phyloP scores from a whole-genome alignment of 2,329 filamentous ascomycete genomes.

The Sporothrix brunneoviolacea region DNA sequence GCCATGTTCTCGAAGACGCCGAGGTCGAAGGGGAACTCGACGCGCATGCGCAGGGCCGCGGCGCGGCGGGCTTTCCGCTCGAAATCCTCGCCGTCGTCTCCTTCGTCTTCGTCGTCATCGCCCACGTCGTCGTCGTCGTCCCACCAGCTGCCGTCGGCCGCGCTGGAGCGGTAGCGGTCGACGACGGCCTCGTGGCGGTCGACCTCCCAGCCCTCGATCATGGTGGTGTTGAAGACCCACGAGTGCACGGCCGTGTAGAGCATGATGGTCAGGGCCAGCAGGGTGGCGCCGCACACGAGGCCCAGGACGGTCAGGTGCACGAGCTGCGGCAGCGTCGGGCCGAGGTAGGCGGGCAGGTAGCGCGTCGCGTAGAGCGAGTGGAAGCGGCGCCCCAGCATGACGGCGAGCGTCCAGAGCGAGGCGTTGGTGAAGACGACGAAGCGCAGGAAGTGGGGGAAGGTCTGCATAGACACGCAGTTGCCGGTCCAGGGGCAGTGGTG shows the following conservation, averaged over 20 bases:
- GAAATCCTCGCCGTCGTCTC: slow-evolving; percentile 27
- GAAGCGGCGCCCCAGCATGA: slow-evolving; percentile 54
- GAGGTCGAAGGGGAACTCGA: slow-evolving; percentile 79
- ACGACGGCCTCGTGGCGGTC: slow-evolving; percentile 56
- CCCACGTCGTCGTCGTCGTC: slow-evolving; percentile 25
- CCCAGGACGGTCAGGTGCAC: slow-evolving; percentile 54
- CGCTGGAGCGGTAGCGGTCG: slow-evolving; percentile 33
- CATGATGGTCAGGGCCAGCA: slow-evolving; percentile 58
- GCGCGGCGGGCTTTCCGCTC: slow-evolving; percentile 29
- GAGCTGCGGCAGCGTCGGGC: slow-evolving; percentile 55
- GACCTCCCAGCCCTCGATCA: slow-evolving; percentile 73
- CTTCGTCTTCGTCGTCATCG: slow-evolving; percentile 25
- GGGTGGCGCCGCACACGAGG: slow-evolving; percentile 50
- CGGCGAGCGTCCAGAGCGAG: slow-evolving; percentile 55
- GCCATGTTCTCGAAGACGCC: slow-evolving; percentile 67
- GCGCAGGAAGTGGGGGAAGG: slow-evolving; percentile 75
- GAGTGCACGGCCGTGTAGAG: slow-evolving; percentile 55
- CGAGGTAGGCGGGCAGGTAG: slow-evolving; percentile 67
- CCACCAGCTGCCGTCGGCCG: slow-evolving; percentile 37
- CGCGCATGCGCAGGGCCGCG: slow-evolving; percentile 42
- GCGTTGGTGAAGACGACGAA: slow-evolving; percentile 66
- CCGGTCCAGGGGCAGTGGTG: slow-evolving; percentile 81
- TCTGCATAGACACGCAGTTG: slow-evolving; percentile 77
- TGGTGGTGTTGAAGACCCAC: slow-evolving; percentile 64
- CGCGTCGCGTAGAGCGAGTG: slow-evolving; percentile 56